Evolutionary conservation across 2,329 filamentous ascomycete genomes (phyloP), one percentile per base, ranked within the genome.

Genomic region (Seiridium cupressi): DNA sequence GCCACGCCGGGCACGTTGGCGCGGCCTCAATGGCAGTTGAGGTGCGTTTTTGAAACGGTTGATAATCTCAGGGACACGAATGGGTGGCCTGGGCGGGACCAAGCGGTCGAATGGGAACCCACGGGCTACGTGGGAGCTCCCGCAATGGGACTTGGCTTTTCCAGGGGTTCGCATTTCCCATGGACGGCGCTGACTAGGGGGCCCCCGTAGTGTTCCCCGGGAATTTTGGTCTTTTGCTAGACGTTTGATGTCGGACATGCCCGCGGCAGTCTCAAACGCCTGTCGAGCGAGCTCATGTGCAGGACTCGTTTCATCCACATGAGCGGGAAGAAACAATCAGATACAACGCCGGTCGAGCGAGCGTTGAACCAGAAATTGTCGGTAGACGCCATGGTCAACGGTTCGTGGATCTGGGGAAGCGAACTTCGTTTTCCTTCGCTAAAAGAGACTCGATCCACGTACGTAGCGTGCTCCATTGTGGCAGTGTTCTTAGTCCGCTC

Each of bases 41-140:
- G 36, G n/a, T 55, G 18, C 13, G 26, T 13, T 47, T 31, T 54
- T 59, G 57, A 59, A 59, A 59, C 57, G 18, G 57, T 36, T 35
- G 31, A 54, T 18, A 31, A 53, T 51, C 31, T 51, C 57, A 59
- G 48, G 47, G 47, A n/a, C 47, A 44, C 49, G 35, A 53, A 53
- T 42, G 11, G 54, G 54, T 11, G 42, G 26, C 9, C 5, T 40
- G 31, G 51, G 51, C 38, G n/a, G n/a, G 8, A 6, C 26, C 44
- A 13, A 57, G 54, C 44, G 54, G 32, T 18, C 46, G 55, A 58
- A 51, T 42, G 40, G 49, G 40, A 35, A 13, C 34, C 36, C 26
- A 42, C 31, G 38, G 48, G 57, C 48, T 53, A 53, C 47, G 57
- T 59, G 48, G 32, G 46, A 59, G 57, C 47, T 59, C 47, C 57